Evolutionary conservation across 441 rosid species (phyloP).

Genomic region (Corymbia calophylla): DNA sequence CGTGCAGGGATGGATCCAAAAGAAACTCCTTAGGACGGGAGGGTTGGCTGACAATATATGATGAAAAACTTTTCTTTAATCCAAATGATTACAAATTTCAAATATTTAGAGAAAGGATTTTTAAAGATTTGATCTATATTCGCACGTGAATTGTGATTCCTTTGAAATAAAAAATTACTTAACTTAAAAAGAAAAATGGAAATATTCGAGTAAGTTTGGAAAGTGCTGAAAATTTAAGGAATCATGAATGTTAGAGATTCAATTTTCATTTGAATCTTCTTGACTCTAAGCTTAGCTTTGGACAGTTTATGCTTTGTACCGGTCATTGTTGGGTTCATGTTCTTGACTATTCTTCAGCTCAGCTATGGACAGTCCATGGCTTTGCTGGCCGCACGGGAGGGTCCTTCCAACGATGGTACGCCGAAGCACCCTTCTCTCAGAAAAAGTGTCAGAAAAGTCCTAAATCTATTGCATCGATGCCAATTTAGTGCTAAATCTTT

Average conservation of each 20-base stretch:
- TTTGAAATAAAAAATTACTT: rapidly evolving
- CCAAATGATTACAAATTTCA: neutral
- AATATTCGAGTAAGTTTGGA: neutral
- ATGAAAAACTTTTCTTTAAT: too few species aligned
- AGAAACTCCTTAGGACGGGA: neutral
- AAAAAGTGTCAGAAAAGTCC: too few species aligned
- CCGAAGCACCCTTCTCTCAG: neutral
- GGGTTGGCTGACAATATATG: too few species aligned
- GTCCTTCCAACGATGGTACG: conserved; percentile 25
- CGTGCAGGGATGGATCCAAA: neutral
- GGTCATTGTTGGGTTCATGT: conserved; percentile 19
- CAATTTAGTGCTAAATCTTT: too few species aligned
- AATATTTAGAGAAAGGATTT: neutral
- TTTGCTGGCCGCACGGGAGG: conserved; percentile 18
- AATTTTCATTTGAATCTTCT: neutral
- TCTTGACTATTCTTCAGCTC: conserved; percentile 26
- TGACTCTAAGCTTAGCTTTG: neutral
- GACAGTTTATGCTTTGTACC: neutral
- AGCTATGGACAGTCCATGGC: conserved; percentile 21
- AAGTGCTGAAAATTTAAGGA: neutral
- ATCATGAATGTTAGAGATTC: neutral
- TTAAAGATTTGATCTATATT: neutral
- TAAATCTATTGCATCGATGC: too few species aligned
- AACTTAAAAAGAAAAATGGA: neutral
- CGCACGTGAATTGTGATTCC: neutral